Evolutionary conservation across 2,329 filamentous ascomycete species (phyloP).

Genomic region (Beauveria varroae): DNA sequence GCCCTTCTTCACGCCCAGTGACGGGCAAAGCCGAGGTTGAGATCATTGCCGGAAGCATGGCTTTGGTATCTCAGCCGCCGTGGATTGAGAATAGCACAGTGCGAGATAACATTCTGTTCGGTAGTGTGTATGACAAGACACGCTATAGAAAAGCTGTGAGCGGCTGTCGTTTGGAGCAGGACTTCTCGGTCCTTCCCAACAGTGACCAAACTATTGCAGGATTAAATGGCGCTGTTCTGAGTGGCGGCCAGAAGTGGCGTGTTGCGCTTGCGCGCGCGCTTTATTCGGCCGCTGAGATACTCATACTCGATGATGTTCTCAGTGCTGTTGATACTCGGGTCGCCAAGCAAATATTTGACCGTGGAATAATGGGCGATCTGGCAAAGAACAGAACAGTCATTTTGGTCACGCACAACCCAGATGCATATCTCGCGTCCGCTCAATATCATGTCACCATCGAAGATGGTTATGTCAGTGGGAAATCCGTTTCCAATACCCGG

Average conservation of each 20-base stretch:
- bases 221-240: conserved; percentile 34
- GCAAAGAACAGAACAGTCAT: conserved; percentile 12
- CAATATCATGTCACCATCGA: conserved; percentile 8
- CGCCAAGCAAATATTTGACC: conserved; percentile 2
- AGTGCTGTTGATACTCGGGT: conserved; percentile 10
- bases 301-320: conserved; percentile 41
- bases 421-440: neutral
- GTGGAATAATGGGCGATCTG: conserved; percentile 6
- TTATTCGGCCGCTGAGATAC: conserved; percentile 35
- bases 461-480: neutral
- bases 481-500: neutral
- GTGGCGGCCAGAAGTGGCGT: conserved; percentile 39
- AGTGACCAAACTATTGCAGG: conserved; percentile 38
- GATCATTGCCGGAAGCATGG: conserved; percentile 17
- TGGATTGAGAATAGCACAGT: conserved; percentile 41
- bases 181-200: conserved; percentile 33
- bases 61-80: conserved; percentile 39
- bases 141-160: conserved; percentile 39
- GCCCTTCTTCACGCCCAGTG: conserved; percentile 33
- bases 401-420: conserved; percentile 11
- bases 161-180: conserved; percentile 36
- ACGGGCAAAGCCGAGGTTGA: neutral
- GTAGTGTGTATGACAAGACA: conserved; percentile 27
- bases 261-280: conserved; percentile 38
- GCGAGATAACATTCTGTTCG: conserved; percentile 38